Percentiles rank a stretch among this genome's conserved stretches.
phyloP scores from a whole-genome alignment of 2,329 filamentous ascomycete genomes.

The Nothopassalora personata region DNA sequence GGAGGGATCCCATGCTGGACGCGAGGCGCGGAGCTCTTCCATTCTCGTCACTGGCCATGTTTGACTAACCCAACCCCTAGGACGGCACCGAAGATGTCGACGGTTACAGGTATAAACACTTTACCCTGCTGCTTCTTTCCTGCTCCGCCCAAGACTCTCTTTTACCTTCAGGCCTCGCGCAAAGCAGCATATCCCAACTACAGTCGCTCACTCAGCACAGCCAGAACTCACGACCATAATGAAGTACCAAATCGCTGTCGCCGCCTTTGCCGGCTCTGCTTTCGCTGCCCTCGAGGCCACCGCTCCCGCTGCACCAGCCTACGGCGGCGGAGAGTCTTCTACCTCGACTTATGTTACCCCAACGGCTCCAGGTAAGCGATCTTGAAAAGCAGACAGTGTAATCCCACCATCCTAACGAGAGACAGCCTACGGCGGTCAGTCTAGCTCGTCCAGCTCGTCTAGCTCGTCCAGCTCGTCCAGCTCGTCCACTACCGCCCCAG shows the following conservation, averaged over 20 bases:
- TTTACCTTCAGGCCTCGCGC: not conserved
- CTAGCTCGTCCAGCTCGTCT: not conserved
- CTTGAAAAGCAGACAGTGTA: not conserved
- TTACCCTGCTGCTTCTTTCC: not conserved
- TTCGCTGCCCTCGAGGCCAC: slow-evolving; percentile 6
- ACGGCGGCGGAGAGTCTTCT: not conserved
- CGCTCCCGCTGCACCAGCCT: not conserved
- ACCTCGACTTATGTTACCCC: not conserved
- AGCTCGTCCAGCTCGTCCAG: too few relatives aligned
- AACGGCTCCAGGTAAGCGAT: not conserved
- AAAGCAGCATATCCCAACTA: slow-evolving; percentile 3
- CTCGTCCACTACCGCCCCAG: not conserved
- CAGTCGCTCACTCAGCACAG: slow-evolving; percentile 2
- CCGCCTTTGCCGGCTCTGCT: slow-evolving; percentile 8
- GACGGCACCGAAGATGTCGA: not conserved
- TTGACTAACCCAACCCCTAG: not conserved
- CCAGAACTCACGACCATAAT: slow-evolving; percentile 2
- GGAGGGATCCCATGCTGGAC: not conserved
- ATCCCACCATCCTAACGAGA: not conserved
- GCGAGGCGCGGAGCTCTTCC: not conserved
- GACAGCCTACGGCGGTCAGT: slow-evolving; percentile 1
- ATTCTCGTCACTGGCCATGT: not conserved
- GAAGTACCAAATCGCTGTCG: slow-evolving; percentile 9
- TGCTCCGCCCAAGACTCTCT: not conserved
- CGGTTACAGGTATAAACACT: not conserved